phyloP scores from a whole-genome alignment of 169 alveolate genomes.

The Plasmodium berghei region DNA sequence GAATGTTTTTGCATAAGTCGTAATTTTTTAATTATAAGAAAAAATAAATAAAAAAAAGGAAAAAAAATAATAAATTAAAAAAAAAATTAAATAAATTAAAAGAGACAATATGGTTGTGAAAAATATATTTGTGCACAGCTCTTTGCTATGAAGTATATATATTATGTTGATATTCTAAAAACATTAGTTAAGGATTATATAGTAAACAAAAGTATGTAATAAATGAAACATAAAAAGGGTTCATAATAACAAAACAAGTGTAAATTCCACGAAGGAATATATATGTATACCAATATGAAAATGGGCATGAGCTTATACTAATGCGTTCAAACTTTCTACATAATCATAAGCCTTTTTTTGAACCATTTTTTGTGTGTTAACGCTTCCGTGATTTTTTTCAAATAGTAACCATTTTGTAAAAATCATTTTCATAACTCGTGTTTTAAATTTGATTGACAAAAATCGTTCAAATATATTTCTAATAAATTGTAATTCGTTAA shows the following conservation, averaged over 20 bases:
- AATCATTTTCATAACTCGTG: slow-evolving; percentile 75
- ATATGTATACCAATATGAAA: too few relatives aligned
- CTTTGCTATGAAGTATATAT: too few relatives aligned
- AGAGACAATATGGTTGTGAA: too few relatives aligned
- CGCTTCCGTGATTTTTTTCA: slow-evolving; percentile 86
- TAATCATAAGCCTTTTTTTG: slow-evolving; percentile 87
- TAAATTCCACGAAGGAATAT: background rate
- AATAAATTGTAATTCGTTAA: slow-evolving; percentile 76
- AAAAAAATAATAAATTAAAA: too few relatives aligned
- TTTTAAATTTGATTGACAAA: slow-evolving; percentile 36
- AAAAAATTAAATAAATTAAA: too few relatives aligned
- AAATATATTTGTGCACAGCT: too few relatives aligned
- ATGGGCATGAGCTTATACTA: slow-evolving; percentile 3
- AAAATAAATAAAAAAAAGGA: background rate
- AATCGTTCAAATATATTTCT: slow-evolving; percentile 71
- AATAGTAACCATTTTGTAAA: slow-evolving; percentile 87
- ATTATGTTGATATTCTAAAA: too few relatives aligned
- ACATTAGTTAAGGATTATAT: too few relatives aligned
- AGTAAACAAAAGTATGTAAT: background rate
- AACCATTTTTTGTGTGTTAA: slow-evolving; percentile 82
- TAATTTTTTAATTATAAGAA: slow-evolving; percentile 6
- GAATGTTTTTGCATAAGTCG: slow-evolving; percentile 89
- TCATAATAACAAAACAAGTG: background rate
- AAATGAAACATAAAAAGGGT: background rate
- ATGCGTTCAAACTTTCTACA: slow-evolving; percentile 80